phyloP scores from a whole-genome alignment of 2,329 filamentous ascomycete species.

The Fusarium ramigenum region DNA sequence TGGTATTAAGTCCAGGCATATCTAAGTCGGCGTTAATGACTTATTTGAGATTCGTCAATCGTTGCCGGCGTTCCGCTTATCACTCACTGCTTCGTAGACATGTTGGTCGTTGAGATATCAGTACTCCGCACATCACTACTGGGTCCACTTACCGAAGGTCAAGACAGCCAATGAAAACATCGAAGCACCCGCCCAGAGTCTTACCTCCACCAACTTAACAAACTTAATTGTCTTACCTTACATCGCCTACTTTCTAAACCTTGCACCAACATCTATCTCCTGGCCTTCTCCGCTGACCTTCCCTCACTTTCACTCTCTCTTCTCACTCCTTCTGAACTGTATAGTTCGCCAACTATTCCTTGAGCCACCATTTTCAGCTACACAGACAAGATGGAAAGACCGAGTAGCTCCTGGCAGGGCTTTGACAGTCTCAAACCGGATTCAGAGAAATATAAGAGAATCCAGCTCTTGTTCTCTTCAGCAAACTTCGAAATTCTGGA shows the following conservation, averaged over 20 bases:
- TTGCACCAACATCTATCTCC: not conserved
- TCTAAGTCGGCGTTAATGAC: too few species aligned
- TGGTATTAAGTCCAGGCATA: too few species aligned
- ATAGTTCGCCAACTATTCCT: not conserved
- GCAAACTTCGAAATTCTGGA: not conserved
- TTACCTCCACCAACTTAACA: not conserved
- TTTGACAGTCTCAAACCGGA: accelerated
- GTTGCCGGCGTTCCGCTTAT: too few species aligned
- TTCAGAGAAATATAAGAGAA: not conserved
- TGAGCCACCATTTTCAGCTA: accelerated
- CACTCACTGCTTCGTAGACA: too few species aligned
- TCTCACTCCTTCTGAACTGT: accelerated
- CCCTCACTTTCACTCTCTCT: not conserved
- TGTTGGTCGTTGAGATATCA: too few species aligned
- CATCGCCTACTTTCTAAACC: not conserved
- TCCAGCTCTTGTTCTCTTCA: not conserved
- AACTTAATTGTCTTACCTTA: not conserved
- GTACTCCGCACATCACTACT: too few species aligned
- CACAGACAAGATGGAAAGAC: not conserved
- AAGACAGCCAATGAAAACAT: too few species aligned
- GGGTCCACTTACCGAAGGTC: too few species aligned
- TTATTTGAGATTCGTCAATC: too few species aligned
- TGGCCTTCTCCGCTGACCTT: not conserved
- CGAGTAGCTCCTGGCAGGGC: not conserved
- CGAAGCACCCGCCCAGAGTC: not conserved